Base-by-base conservation (phyloP, 1,284 basidiomycete species). In the Vanrija sp. region DNA sequence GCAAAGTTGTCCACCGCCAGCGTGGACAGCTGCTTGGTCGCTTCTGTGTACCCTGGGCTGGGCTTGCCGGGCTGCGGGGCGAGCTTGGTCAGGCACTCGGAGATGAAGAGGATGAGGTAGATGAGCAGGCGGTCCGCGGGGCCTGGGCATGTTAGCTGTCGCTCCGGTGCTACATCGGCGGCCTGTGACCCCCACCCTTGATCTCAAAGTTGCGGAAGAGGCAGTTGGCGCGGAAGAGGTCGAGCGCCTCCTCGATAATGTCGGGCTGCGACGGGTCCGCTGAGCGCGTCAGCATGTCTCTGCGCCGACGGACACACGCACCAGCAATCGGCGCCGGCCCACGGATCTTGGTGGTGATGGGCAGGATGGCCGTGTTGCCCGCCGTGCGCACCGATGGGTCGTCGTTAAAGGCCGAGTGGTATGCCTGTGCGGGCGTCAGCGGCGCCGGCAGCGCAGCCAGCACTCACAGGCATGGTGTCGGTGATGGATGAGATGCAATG, bases 191-290 rank as follows among this genome's bases (percentile, higher is more conserved):
- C 68, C 19, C 47, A 73, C 75, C 91, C 78, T 98, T 97, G 85
- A 99, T 98, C 81, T 99, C 96, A 73, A 98, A 99, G 81, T 98
- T 98, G 71, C 96, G 88, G 80, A 99, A 99, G 60, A 99, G 87
- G 46, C 93, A 96, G 80, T 99, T 99, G 72, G 96, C 94, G 49
- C 96, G 88, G 80, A 99, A 99, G 67, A 98, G 86, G 79, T 97
- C 91, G 52, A 99, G 82, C 4, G 92, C 87, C 79, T 99, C 96
- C 77, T 98, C 94, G 64, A 98, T 84, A 67, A 98, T 93, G 76
- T 99, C 96, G 42, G 85, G 83, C 60, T 86, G 80, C 12, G 83
- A 83, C 0, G 86, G 81, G 74, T 95, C 90, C 64, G 88, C 91
- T 80, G 59, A 5, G 6, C 19, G 9, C 15, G 26, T 28, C 15